phyloP scores from a whole-genome alignment of 2,329 filamentous ascomycete species.

The Aureobasidium sp. region DNA sequence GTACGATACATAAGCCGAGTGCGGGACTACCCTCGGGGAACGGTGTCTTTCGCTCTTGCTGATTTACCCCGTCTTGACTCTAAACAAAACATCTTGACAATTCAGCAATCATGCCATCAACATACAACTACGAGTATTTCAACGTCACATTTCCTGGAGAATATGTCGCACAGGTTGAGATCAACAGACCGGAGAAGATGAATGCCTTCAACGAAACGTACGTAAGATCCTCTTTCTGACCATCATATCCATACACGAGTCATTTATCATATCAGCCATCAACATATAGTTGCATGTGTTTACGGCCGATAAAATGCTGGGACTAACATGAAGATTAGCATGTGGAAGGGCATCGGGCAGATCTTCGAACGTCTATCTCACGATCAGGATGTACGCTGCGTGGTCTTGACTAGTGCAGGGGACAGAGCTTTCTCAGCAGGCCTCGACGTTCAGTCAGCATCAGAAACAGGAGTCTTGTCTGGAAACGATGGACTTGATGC shows the following conservation, averaged over 20 bases:
- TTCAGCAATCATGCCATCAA: neutral
- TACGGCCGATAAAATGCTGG: neutral
- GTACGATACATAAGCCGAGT: neutral
- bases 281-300: neutral
- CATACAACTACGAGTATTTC: constrained; percentile 57
- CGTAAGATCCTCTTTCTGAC: constrained; percentile 22
- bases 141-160: constrained; percentile 63
- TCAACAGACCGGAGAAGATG: constrained; percentile 78
- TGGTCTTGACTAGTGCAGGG: constrained; percentile 75
- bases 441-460: constrained; percentile 56
- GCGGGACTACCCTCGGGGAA: neutral
- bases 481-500: constrained; percentile 12
- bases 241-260: neutral
- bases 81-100: neutral
- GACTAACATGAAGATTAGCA: constrained; percentile 36
- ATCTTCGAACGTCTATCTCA: constrained; percentile 67
- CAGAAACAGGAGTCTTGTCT: constrained; percentile 7
- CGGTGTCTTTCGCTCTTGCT: neutral
- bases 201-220: constrained; percentile 74
- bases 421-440: constrained; percentile 80
- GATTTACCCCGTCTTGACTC: neutral
- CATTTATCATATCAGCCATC: neutral
- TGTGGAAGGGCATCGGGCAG: constrained; percentile 75
- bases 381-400: constrained; percentile 65
- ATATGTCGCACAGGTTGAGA: constrained; percentile 83